Percentiles rank a stretch among this genome's conserved stretches.
phyloP scores from a whole-genome alignment of 495 filamentous ascomycete genomes.

The Penicillium verhagenii region DNA sequence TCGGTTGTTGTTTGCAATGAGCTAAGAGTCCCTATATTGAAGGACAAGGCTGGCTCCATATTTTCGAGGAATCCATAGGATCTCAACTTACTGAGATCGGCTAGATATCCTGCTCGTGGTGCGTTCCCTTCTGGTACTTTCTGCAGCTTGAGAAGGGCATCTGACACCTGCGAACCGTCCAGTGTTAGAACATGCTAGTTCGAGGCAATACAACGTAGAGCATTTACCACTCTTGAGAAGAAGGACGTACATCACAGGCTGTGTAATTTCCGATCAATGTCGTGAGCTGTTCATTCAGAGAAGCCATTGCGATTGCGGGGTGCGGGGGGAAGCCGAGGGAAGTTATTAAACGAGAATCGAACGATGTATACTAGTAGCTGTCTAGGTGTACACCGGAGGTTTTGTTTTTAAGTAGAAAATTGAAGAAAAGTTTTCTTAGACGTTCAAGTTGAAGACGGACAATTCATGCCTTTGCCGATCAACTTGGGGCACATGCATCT shows the following conservation, averaged over 20 bases:
- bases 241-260: constrained; percentile 46
- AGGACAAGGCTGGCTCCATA: too few relatives aligned
- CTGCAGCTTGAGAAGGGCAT: constrained; percentile 61
- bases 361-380: too few relatives aligned
- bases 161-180: constrained; percentile 52
- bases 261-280: constrained; percentile 39
- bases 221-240: not conserved
- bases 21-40: not conserved
- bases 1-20: constrained; percentile 5
- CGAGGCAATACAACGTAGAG: not conserved
- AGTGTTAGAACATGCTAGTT: not conserved
- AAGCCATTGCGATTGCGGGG: constrained; percentile 24
- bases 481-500: constrained; percentile 17
- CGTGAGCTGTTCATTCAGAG: constrained; percentile 35
- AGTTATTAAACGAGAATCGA: not conserved
- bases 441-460: not conserved
- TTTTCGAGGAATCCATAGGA: too few relatives aligned
- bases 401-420: not conserved
- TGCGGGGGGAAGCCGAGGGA: not conserved
- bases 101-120: constrained; percentile 56
- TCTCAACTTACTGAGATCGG: constrained; percentile 53
- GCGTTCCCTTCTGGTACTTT: constrained; percentile 37
- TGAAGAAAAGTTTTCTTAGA: not conserved
- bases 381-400: not conserved
- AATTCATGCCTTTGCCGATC: constrained; percentile 1